Evolutionary conservation across 1,284 basidiomycete species (phyloP).

Genomic region (Moesziomyces sp.): DNA sequence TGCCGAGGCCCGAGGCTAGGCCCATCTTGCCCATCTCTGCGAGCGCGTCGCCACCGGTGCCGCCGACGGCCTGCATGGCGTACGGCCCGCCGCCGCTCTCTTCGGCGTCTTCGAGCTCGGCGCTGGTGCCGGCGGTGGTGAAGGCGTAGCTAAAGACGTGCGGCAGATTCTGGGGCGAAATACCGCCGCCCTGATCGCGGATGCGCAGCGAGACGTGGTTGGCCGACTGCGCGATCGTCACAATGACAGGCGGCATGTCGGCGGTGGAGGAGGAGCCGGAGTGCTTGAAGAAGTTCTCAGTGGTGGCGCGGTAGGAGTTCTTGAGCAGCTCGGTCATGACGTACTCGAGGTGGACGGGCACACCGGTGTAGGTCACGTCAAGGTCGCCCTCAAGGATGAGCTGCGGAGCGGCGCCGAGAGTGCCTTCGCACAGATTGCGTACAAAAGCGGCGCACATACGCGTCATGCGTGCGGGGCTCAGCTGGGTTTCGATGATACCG

Average conservation of each 20-base stretch:
- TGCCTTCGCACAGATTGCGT: slow-evolving; percentile 83
- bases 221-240: slow-evolving; percentile 76
- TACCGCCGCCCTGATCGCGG: slow-evolving; percentile 86
- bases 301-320: slow-evolving; percentile 86
- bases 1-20: slow-evolving; percentile 78
- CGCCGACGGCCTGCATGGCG: slow-evolving; percentile 74
- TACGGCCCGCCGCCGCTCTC: slow-evolving; percentile 78
- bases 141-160: slow-evolving; percentile 90
- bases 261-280: slow-evolving; percentile 53
- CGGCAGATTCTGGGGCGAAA: slow-evolving; percentile 78
- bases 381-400: slow-evolving; percentile 50
- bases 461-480: slow-evolving; percentile 67
- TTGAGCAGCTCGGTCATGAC: slow-evolving; percentile 76
- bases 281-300: slow-evolving; percentile 47
- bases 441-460: slow-evolving; percentile 76
- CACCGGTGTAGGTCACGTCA: slow-evolving; percentile 73
- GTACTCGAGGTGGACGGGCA: slow-evolving; percentile 89
- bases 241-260: slow-evolving; percentile 73
- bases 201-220: slow-evolving; percentile 80
- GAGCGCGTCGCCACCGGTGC: slow-evolving; percentile 75
- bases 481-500: slow-evolving; percentile 61
- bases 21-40: slow-evolving; percentile 73
- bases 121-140: slow-evolving; percentile 74
- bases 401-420: slow-evolving; percentile 78
- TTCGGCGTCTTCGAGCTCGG: slow-evolving; percentile 75